Evolutionary conservation across 306 rosid genomes (phyloP).

Genomic region (Trifolium subterraneum): DNA sequence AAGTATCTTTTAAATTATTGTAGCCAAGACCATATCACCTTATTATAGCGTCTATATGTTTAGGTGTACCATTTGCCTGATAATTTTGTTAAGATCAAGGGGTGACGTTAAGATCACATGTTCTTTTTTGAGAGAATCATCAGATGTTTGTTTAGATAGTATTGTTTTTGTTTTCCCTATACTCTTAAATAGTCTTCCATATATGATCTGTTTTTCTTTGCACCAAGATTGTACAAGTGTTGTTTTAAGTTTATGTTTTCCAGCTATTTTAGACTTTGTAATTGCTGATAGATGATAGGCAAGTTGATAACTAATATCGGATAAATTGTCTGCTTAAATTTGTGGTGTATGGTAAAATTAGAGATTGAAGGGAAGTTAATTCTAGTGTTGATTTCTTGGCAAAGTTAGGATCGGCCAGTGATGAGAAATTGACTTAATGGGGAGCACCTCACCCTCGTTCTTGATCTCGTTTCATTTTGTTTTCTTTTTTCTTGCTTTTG

Average conservation of each 20-base stretch:
- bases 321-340: too few species aligned
- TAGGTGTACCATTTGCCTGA: constrained; percentile 40
- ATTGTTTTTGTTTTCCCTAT: neutral
- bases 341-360: too few species aligned
- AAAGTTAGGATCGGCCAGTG: too few species aligned
- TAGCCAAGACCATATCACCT: constrained; percentile 38
- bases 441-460: too few species aligned
- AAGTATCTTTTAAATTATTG: constrained; percentile 12
- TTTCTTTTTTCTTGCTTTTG: too few species aligned
- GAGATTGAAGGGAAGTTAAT: too few species aligned
- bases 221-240: neutral
- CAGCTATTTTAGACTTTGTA: neutral
- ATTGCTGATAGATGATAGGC: neutral
- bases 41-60: constrained; percentile 38
- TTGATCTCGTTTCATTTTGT: too few species aligned
- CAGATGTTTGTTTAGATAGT: constrained; percentile 6
- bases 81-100: constrained; percentile 37
- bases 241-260: neutral
- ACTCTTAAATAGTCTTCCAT: neutral
- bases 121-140: neutral
- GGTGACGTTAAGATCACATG: constrained; percentile 17
- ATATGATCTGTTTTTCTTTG: neutral
- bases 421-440: too few species aligned
- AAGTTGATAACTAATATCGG: too few species aligned
- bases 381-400: too few species aligned